These are phyloP conservation scores for Trypanosoma grayi DNA, from an alignment of 208 protist species.

Conservation along the genomic window DNA sequence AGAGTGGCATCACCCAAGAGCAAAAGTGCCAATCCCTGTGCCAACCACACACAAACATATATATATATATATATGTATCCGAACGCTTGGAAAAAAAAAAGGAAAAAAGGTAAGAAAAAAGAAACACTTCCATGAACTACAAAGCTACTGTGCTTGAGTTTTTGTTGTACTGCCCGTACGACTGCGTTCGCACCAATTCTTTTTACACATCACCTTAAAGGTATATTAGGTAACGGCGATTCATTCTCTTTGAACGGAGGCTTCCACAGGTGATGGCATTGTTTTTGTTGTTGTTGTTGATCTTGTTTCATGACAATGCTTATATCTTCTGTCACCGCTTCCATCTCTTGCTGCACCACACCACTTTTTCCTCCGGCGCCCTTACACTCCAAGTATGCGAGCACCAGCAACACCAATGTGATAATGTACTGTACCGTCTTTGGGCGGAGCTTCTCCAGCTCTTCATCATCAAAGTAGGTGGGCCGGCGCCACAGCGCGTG, in stretches of 20 bases:
- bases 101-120: slow-evolving; percentile 1
- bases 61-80: slow-evolving; percentile 1
- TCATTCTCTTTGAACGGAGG: too few species aligned
- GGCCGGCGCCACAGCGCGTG: slow-evolving; percentile 68
- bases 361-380: not conserved
- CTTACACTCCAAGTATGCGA: slow-evolving; percentile 71
- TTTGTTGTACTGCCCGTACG: too few species aligned
- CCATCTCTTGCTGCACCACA: not conserved
- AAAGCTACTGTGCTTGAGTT: too few species aligned
- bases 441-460: slow-evolving; percentile 80
- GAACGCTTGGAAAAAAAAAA: slow-evolving; percentile 8
- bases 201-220: too few species aligned
- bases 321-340: not conserved
- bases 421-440: slow-evolving; percentile 68
- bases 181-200: too few species aligned
- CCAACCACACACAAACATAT: too few species aligned
- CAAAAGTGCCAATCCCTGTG: too few species aligned
- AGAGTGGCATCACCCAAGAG: too few species aligned
- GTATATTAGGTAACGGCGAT: too few species aligned
- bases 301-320: not conserved
- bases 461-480: slow-evolving; percentile 85
- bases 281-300: not conserved
- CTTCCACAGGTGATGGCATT: too few species aligned
- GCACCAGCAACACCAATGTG: slow-evolving; percentile 38
- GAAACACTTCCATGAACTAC: too few species aligned